Conservation (phyloP, 2,329 filamentous ascomycete species). For the Fusarium equiseti region DNA sequence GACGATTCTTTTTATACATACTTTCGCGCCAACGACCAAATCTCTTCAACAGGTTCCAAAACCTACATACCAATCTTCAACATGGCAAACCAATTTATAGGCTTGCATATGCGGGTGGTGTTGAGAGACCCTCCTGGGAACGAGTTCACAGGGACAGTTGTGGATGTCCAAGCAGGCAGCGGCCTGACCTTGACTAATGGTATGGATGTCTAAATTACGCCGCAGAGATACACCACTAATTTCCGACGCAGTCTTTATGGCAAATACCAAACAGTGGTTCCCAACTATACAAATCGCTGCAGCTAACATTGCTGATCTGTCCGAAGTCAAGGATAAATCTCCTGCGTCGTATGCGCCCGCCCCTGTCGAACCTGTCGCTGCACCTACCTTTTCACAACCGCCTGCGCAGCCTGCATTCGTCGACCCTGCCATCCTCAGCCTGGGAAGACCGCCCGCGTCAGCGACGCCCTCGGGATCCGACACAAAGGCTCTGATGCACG, state of each 20-base stretch:
- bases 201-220: constrained; percentile 63
- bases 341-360: constrained; percentile 48
- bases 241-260: constrained; percentile 52
- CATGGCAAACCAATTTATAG: constrained; percentile 76
- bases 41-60: neutral
- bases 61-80: constrained; percentile 6
- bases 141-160: constrained; percentile 76
- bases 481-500: constrained; percentile 17
- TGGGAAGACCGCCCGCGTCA: constrained; percentile 60
- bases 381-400: constrained; percentile 47
- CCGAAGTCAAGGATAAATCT: constrained; percentile 53
- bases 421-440: constrained; percentile 87
- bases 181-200: constrained; percentile 79
- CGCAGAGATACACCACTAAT: constrained; percentile 13
- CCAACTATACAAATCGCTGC: constrained; percentile 61
- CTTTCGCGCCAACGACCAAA: constrained; percentile 21
- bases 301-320: constrained; percentile 59
- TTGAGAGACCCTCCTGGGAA: constrained; percentile 74
- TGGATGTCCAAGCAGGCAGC: constrained; percentile 73
- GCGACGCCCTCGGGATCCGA: constrained; percentile 45
- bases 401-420: constrained; percentile 65
- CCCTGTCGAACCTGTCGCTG: constrained; percentile 42
- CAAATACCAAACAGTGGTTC: constrained; percentile 58
- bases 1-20: constrained; percentile 28
- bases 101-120: constrained; percentile 80